Conservation (phyloP, 1,284 basidiomycete genomes). For the Cryptococcus sp. region DNA sequence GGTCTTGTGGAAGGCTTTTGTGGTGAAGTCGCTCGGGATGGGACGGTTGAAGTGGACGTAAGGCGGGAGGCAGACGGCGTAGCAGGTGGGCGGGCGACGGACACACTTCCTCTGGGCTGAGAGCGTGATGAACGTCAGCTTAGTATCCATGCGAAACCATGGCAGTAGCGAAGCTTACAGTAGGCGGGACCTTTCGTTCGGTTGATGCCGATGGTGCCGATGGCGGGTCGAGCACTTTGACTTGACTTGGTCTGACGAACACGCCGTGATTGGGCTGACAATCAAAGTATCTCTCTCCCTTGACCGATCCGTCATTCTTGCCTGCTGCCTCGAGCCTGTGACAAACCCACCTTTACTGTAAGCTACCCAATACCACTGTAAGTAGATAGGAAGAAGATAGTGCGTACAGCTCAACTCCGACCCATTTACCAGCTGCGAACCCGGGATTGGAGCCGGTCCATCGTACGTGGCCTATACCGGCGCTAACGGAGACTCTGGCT, state of each 20-base stretch:
- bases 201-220: not conserved
- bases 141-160: not conserved
- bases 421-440: slow-evolving; percentile 90
- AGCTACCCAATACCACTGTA: not conserved
- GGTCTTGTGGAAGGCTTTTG: slow-evolving; percentile 16
- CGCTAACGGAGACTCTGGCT: slow-evolving; percentile 65
- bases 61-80: slow-evolving; percentile 27
- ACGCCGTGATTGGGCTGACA: slow-evolving; percentile 79
- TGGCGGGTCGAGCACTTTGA: slow-evolving; percentile 60
- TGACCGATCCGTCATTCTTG: slow-evolving; percentile 93
- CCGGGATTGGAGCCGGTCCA: slow-evolving; percentile 79
- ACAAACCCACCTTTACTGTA: no score
- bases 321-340: slow-evolving; percentile 65
- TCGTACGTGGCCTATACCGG: slow-evolving; percentile 79
- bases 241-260: slow-evolving; percentile 86
- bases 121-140: not conserved
- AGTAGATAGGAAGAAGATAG: not conserved
- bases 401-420: slow-evolving; percentile 79
- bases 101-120: slow-evolving; percentile 20
- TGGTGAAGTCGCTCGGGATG: slow-evolving; percentile 23
- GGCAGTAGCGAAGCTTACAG: slow-evolving; percentile 7
- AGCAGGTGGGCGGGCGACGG: slow-evolving; percentile 27
- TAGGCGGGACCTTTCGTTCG: not conserved
- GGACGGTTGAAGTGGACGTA: slow-evolving; percentile 14
- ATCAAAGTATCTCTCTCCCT: slow-evolving; percentile 80